Evolutionary conservation across 306 rosid genomes (phyloP), one percentile per base, ranked within the genome.

Genomic region (Prunus fruticosa): DNA sequence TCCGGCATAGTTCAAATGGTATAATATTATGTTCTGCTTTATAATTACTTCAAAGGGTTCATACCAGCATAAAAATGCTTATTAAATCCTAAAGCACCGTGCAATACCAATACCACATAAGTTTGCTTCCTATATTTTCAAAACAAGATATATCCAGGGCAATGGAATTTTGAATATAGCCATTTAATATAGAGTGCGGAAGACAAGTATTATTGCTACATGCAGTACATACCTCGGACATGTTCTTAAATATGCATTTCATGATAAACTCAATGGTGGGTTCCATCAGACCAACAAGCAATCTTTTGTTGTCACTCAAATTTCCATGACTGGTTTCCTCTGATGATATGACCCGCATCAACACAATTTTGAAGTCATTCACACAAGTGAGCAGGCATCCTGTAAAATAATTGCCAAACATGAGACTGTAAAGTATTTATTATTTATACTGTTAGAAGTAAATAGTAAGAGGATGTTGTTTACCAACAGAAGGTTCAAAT

Each of bases 201-300:
- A 73, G 63, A 73, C 51, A 65, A 75, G 75, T 47, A 30, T 41
- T 56, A 69, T 34, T 25, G 60, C 74, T 41, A 49, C 20, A 38
- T 49, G 64, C 30, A 73, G 46, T 46, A 41, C 84, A 73, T 86
- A 95, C 98, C 98, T 90, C 85, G 28, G 97, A 81, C 27, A 74
- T 83, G 76, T 88, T 87, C 85, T 81, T 81, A 82, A 90, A 89
- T 69, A 92, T 80, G 86, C 88, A 85, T 76, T 88, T 90, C 84
- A 90, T 84, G 56, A 88, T 83, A 83, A 89, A 92, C 84, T 95
- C 98, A 72, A 92, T 88, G 75, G 93, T 81, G 64, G 98, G 98
- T 77, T 95, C 98, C 82, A 92, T 86, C 83, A 92, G 76, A 82
- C 80, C 69, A 78, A 92, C 72, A 70, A 84, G 84, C 85, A 86